These are phyloP conservation scores for Cicer judaicum DNA, from an alignment of 306 rosid genomes.

Conservation along the genomic window DNA sequence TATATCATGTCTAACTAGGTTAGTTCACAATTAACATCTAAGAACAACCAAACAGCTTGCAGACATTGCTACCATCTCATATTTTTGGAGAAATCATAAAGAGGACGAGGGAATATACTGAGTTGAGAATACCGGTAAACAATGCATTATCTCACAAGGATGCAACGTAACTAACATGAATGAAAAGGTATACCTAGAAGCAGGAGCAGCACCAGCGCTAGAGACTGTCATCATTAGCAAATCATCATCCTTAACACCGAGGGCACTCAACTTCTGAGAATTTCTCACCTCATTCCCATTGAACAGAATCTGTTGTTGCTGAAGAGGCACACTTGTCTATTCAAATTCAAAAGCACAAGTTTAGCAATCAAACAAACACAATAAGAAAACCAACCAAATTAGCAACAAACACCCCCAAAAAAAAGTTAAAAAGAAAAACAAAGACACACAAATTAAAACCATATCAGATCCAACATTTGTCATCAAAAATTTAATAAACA, in stretches of 20 bases:
- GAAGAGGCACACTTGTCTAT: conserved; percentile 81
- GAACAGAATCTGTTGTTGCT: conserved; percentile 82
- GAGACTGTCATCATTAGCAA: conserved; percentile 80
- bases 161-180: conserved; percentile 24
- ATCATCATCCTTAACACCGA: conserved; percentile 93
- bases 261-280: conserved; percentile 70
- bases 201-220: conserved; percentile 45
- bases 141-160: conserved; percentile 11
- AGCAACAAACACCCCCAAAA: neutral
- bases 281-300: conserved; percentile 80
- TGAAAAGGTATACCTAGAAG: conserved; percentile 60
- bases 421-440: neutral
- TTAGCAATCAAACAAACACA: conserved; percentile 43
- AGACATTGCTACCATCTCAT: conserved; percentile 2
- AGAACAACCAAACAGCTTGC: conserved; percentile 9
- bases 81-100: neutral
- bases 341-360: conserved; percentile 41
- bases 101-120: neutral
- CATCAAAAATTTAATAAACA: neutral
- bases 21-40: conserved; percentile 6
- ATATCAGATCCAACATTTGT: conserved; percentile 38
- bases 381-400: conserved; percentile 42
- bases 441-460: conserved; percentile 1
- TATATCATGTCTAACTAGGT: neutral
- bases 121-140: neutral